Evolutionary conservation across 73 alveolate species (phyloP).

Genomic region (Stentor roeselii): DNA sequence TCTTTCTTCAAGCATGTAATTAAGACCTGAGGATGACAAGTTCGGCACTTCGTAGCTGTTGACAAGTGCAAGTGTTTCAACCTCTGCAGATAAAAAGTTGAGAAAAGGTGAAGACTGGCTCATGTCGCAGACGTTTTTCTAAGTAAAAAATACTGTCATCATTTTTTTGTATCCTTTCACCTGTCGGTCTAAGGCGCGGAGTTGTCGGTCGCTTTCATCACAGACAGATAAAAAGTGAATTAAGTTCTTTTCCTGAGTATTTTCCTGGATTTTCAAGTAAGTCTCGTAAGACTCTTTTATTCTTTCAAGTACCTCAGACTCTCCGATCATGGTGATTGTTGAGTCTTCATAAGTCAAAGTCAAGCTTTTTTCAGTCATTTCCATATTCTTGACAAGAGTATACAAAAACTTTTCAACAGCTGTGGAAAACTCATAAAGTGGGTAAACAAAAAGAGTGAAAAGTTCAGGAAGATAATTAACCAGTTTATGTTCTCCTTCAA

Average conservation of each 20-base stretch:
- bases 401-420: not conserved
- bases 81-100: not conserved
- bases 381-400: not conserved
- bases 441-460: not conserved
- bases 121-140: not conserved
- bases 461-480: not conserved
- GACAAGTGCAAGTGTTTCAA: not conserved
- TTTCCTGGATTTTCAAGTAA: not conserved
- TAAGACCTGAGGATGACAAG: not conserved
- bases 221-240: not conserved
- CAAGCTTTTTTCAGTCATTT: not conserved
- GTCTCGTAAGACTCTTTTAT: not conserved
- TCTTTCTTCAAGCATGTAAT: not conserved
- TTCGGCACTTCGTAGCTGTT: not conserved
- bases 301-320: not conserved
- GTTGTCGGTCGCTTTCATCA: not conserved
- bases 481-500: not conserved
- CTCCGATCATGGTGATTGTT: not conserved
- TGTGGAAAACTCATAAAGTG: not conserved
- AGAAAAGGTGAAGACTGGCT: not conserved
- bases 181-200: not conserved
- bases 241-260: not conserved
- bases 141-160: not conserved
- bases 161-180: not conserved
- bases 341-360: not conserved